These are phyloP conservation scores for Neurospora sp. DNA, from an alignment of 495 filamentous ascomycete species.

Conservation along the genomic window DNA sequence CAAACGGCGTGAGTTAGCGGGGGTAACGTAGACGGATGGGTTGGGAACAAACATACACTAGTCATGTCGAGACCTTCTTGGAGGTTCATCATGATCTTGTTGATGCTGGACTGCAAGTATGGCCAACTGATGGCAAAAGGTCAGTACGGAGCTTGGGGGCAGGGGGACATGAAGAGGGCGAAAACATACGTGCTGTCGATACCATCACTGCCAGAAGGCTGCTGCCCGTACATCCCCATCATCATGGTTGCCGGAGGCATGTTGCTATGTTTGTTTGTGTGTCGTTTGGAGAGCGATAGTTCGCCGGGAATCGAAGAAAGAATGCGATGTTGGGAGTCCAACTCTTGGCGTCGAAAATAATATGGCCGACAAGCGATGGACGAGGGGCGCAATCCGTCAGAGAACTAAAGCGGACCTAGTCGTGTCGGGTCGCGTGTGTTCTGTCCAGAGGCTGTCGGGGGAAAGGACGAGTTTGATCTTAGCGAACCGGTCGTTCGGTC, in stretches of 20 bases:
- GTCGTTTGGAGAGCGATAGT: neutral
- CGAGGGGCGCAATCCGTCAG: neutral
- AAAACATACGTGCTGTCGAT: slow-evolving; percentile 66
- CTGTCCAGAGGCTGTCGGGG: neutral
- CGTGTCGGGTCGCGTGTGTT: neutral
- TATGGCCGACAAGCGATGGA: neutral
- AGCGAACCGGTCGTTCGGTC: neutral
- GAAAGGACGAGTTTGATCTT: neutral
- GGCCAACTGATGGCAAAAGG: slow-evolving; percentile 53
- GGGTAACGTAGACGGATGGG: neutral
- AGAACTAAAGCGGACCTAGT: neutral
- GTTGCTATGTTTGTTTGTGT: neutral
- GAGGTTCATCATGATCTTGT: slow-evolving; percentile 85
- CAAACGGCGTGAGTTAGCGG: slow-evolving; percentile 6
- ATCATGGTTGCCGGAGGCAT: slow-evolving; percentile 17
- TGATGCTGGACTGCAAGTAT: slow-evolving; percentile 78
- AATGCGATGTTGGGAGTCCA: neutral
- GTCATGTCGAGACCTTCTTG: slow-evolving; percentile 88
- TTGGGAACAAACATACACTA: slow-evolving; percentile 46
- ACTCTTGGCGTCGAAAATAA: neutral
- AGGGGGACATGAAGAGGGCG: neutral
- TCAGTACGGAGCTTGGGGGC: neutral
- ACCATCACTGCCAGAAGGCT: slow-evolving; percentile 61
- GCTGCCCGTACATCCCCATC: slow-evolving; percentile 35
- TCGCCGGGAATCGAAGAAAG: neutral